A percentile compares a stretch with the other conserved stretches of the same genome.
phyloP scores from a whole-genome alignment of 2,329 filamentous ascomycete genomes.

The Drechslerella coelobrocha region DNA sequence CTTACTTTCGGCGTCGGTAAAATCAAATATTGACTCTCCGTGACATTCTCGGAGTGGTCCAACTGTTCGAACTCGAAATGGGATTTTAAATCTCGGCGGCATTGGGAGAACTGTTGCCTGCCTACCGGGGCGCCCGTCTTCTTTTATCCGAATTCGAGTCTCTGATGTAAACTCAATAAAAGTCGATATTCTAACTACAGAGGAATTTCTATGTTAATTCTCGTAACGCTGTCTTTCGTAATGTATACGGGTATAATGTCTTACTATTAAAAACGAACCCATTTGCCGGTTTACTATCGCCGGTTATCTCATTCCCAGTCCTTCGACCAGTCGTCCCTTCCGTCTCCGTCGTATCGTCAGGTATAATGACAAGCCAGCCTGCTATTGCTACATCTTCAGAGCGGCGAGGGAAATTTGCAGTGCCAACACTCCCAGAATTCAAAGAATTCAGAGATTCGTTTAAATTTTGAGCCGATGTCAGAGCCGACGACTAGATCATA shows the following conservation, averaged over 20 bases:
- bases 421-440: neutral
- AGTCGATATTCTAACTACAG: neutral
- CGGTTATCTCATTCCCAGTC: too few relatives aligned
- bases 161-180: neutral
- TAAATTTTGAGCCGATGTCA: neutral
- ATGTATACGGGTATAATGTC: too few relatives aligned
- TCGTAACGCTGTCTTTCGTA: too few relatives aligned
- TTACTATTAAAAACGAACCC: slow-evolving; percentile 14
- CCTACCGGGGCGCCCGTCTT: neutral
- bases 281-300: neutral
- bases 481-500: too few relatives aligned
- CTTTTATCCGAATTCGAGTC: neutral
- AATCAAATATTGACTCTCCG: neutral
- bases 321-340: too few relatives aligned
- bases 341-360: too few relatives aligned
- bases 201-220: too few relatives aligned
- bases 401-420: neutral
- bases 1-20: slow-evolving; percentile 1
- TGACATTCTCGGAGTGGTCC: neutral
- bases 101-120: neutral
- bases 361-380: slow-evolving; percentile 8
- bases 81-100: neutral
- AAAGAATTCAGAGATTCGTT: neutral
- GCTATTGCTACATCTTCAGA: neutral
- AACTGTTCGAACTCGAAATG: neutral